These are phyloP conservation scores for Daldinia eschscholtzii DNA, from an alignment of 2,329 filamentous ascomycete genomes.

Conservation along the genomic window DNA sequence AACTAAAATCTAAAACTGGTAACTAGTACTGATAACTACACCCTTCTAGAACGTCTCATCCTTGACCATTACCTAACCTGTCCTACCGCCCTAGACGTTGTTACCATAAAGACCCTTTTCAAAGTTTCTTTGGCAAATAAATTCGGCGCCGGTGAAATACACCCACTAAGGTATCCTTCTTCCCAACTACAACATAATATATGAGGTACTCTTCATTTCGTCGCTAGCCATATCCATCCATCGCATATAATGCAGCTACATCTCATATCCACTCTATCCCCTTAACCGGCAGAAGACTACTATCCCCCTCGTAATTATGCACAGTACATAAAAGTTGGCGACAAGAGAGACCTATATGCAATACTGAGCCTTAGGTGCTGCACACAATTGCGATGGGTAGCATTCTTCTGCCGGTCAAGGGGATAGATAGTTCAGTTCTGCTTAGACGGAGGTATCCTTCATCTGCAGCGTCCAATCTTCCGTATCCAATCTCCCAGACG, in stretches of 20 bases:
- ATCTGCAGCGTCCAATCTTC: conserved; percentile 47
- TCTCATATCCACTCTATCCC: neutral
- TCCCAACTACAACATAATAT: too few species aligned
- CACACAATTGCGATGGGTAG: too few species aligned
- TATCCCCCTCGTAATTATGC: too few species aligned
- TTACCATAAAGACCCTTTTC: neutral
- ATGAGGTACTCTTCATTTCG: neutral
- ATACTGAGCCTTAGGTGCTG: too few species aligned
- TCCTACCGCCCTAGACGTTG: neutral
- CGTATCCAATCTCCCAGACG: conserved; percentile 50
- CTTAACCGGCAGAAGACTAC: too few species aligned
- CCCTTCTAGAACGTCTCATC: neutral
- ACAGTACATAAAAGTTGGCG: too few species aligned
- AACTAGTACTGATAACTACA: too few species aligned
- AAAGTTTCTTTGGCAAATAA: neutral
- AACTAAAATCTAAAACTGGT: too few species aligned
- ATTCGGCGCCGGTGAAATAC: conserved; percentile 1
- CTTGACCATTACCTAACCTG: neutral
- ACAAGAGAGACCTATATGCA: too few species aligned
- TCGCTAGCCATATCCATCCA: neutral
- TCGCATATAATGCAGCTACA: neutral
- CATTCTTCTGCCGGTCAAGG: too few species aligned
- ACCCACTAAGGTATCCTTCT: too few species aligned
- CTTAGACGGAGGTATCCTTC: neutral
- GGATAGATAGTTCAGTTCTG: neutral